Evolutionary conservation across 106 monocot genomes (phyloP), one percentile per base, ranked within the genome.

Genomic region (Vanilla planifolia): DNA sequence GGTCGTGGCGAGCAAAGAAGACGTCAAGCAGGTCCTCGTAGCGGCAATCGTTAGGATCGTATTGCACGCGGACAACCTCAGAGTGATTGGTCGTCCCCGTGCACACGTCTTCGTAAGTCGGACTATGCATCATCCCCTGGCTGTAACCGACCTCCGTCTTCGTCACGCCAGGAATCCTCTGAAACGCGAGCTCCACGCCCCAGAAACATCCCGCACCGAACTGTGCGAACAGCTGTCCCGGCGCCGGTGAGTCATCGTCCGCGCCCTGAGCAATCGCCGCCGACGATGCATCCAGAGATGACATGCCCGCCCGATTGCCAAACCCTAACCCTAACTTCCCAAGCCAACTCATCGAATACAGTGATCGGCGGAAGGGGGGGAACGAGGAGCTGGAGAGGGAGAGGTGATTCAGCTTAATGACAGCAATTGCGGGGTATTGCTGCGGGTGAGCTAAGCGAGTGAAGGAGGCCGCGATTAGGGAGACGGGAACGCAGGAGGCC

Each of bases 181-280:
- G 96, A 64, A 91, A 98, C 58, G 59, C 64, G 19, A 98, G 77
- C 79, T 98, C 91, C 21, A 85, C 84, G 6, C 96, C 75, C 96
- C 96, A 98, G 72, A 98, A 98, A 67, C 96, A 98, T 19, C 96
- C 96, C 13, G 91, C 91, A 0, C 79, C 96, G 70, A 98, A 98
- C 65, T 98, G 91, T 23, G 96, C 91, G 74, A 88, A 82, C 61
- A 59, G 47, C 59, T 75, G 67, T 29, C 91, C 96, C 19, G 82
- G 64, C 6, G 63, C 68, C 5, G 91, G 88, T 37, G 60, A 33
- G 70, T 91, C 96, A 11, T 79, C 82, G 58, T 98, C 96, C 27
- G 84, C 79, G 0, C 76, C 76, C 70, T 81, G 84, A 33, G 87
- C 81, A 41, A 84, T 60, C 51, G 84, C 55, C 55, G 86, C 70